phyloP scores from a whole-genome alignment of 768 basidiomycete species.

The Russula sp. region DNA sequence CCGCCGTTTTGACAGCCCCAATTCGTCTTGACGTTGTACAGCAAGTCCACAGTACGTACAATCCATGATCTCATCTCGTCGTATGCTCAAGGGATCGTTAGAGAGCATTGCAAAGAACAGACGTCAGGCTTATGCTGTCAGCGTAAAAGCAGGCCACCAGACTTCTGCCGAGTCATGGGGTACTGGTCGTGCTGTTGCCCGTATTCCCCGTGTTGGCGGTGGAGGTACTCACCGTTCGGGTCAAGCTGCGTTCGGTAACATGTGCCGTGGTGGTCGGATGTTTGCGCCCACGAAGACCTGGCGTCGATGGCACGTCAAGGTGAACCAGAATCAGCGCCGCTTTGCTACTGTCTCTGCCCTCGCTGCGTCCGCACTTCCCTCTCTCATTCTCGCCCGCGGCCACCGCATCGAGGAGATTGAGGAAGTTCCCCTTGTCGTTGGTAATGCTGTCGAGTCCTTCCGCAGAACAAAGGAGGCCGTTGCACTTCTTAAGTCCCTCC shows the following conservation, averaged over 20 bases:
- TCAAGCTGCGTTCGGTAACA: constrained; percentile 99
- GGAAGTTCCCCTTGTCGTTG: constrained; percentile 93
- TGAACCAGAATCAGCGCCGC: constrained; percentile 98
- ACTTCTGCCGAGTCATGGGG: constrained; percentile 99
- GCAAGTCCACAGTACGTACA: constrained; percentile 95
- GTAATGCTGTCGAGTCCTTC: constrained; percentile 76
- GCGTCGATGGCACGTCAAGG: constrained; percentile 99
- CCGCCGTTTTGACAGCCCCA: constrained; percentile 95
- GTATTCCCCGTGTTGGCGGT: constrained; percentile 99
- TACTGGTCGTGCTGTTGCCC: constrained; percentile 99
- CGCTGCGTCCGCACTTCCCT: constrained; percentile 95
- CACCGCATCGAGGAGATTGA: constrained; percentile 97
- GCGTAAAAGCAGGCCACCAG: constrained; percentile 98
- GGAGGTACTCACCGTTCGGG: constrained; percentile 98
- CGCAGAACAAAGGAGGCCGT: constrained; percentile 97
- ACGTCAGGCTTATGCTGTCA: constrained; percentile 95
- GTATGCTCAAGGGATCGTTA: constrained; percentile 37
- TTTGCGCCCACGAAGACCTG: constrained; percentile 99
- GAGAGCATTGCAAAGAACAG: constrained; percentile 98
- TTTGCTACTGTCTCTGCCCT: constrained; percentile 97
- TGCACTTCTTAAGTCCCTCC: constrained; percentile 82
- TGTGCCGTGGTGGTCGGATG: constrained; percentile 99
- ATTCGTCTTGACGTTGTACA: constrained; percentile 98
- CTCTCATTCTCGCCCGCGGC: constrained; percentile 97
- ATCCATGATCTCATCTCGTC: not conserved